These are phyloP conservation scores for Lophiotrema nucula DNA, from an alignment of 495 filamentous ascomycete genomes.

Conservation along the genomic window DNA sequence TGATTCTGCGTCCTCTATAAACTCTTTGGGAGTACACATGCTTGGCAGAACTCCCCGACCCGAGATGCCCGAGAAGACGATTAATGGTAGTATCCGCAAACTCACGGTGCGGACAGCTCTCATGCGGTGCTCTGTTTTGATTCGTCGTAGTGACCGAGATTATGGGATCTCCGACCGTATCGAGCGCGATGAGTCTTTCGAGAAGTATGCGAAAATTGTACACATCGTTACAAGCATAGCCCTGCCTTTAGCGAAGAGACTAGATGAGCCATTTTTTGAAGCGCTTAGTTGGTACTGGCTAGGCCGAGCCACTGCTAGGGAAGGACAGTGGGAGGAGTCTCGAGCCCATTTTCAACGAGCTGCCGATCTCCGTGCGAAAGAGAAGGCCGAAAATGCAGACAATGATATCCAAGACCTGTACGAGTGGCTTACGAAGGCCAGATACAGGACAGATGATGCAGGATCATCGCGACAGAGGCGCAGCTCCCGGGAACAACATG, in stretches of 20 bases:
- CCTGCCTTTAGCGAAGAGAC: background rate
- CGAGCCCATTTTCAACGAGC: no score
- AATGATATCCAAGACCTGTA: no score
- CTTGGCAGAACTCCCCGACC: background rate
- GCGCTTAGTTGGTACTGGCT: slow-evolving; percentile 7
- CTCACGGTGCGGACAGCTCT: background rate
- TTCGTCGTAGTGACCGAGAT: background rate
- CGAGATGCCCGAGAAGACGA: background rate
- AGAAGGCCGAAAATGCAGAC: no score
- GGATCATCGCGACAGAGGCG: no score
- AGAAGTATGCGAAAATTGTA: background rate
- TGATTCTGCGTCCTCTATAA: background rate
- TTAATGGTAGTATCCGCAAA: background rate
- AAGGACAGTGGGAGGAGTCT: no score
- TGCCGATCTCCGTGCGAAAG: no score
- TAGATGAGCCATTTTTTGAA: background rate
- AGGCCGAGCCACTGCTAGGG: no score
- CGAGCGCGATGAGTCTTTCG: background rate
- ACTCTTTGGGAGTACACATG: background rate
- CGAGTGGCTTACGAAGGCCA: no score
- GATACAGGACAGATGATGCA: no score
- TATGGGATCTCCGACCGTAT: background rate
- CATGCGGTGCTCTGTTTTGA: background rate
- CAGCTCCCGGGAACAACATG: no score
- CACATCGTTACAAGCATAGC: background rate